Evolutionary conservation across 23 red algal genomes (phyloP), one percentile per base, ranked within the genome.

Genomic region (Gracilaria gracilis): DNA sequence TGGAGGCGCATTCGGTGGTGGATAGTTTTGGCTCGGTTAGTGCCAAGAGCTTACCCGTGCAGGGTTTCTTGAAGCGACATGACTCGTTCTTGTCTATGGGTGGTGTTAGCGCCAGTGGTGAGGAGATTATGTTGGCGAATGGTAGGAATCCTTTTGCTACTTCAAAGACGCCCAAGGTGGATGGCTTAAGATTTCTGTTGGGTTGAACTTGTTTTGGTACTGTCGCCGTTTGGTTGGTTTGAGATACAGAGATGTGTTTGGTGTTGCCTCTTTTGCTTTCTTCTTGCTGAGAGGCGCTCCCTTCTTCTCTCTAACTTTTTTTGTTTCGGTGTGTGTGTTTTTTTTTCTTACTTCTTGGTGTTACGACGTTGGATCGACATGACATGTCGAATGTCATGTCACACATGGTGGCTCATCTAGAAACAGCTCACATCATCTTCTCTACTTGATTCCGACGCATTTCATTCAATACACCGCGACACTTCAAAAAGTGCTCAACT

Each of bases 41-140:
- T 39, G 76, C 73, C 29, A 40, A 90, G 61, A 90, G 87, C 62
- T 23, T 90, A 32, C 87, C 87, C 33, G 87, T 90, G 87, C 87
- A 90, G 64, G 74, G 74, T 24, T 80, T 81, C 38, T 37, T 81
- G 16, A 61, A 54, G 57, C 19, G 87, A 12, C 87, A 67, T 44
- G 87, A 90, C 46, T 90, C 87, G 35, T 90, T 90, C 48, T 19
- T 90, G 64, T 90, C 87, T 3, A 71, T 71, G 11, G 76, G 74
- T 28, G 74, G 75, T 21, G 38, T 81, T 7, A 90, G 87, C 38
- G 62, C 74, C 16, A 39, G 48, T 24, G 87, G 61, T 12, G 87
- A 90, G 29, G 74, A 77, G 39, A 81, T 90, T 23, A 81, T 55
- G 31, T 17, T 81, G 48, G 54, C 50, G 11, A 90, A 90, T 58